Conservation (phyloP, 78 protist species). For the Dictyostelium intermedium region DNA sequence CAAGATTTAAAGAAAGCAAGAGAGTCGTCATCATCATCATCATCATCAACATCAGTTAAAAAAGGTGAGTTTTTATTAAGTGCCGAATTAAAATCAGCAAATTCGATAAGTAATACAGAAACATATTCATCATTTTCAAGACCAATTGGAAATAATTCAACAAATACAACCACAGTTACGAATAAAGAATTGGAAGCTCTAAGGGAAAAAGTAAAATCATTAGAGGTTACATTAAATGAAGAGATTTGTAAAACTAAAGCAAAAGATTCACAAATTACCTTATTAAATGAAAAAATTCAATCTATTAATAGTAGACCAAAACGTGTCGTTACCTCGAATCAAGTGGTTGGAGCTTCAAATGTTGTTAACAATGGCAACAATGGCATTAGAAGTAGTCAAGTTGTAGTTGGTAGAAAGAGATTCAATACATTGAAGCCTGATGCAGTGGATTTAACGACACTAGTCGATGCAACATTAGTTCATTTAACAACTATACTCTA, state of each 20-base stretch:
- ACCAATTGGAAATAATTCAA: neutral
- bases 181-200: neutral
- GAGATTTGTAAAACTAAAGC: neutral
- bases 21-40: neutral
- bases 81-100: neutral
- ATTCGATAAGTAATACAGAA: neutral
- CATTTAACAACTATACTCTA: slow-evolving; percentile 20
- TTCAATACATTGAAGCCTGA: slow-evolving; percentile 48
- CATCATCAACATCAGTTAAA: neutral
- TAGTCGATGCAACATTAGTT: slow-evolving; percentile 17
- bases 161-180: neutral
- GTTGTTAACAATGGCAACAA: no score
- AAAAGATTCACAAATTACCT: slow-evolving; percentile 26
- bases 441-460: slow-evolving; percentile 3
- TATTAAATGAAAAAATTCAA: slow-evolving; percentile 22
- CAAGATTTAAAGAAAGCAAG: slow-evolving; percentile 2
- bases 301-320: slow-evolving; percentile 34
- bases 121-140: neutral
- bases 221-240: slow-evolving; percentile 28
- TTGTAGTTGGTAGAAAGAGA: slow-evolving; percentile 67
- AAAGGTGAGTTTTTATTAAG: neutral
- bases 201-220: neutral
- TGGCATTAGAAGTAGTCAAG: neutral
- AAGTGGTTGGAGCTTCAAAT: neutral
- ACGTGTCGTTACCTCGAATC: neutral